These are phyloP conservation scores for Amanita muscaria DNA, from an alignment of 768 basidiomycete species.

Conservation along the genomic window DNA sequence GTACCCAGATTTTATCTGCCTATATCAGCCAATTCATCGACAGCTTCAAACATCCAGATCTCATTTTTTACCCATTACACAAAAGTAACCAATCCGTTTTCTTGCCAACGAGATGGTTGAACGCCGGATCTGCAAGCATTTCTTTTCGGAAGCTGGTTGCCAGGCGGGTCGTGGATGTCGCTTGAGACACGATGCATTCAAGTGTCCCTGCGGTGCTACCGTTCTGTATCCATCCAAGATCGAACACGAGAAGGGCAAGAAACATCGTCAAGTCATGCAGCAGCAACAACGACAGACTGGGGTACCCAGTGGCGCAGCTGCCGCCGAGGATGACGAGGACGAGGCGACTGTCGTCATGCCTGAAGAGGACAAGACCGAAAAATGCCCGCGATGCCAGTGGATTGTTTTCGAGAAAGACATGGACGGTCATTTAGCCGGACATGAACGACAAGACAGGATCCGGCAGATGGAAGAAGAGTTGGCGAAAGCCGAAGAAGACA, in stretches of 20 bases:
- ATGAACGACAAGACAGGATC: slow-evolving; percentile 21
- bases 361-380: slow-evolving; percentile 9
- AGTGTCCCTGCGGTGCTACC: slow-evolving; percentile 27
- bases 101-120: too few species aligned
- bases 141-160: slow-evolving; percentile 20
- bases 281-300: slow-evolving; percentile 2
- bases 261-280: slow-evolving; percentile 16
- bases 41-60: too few species aligned
- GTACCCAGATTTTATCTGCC: too few species aligned
- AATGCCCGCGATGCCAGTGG: slow-evolving; percentile 20
- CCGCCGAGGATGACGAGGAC: too few species aligned
- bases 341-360: background rate
- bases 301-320: too few species aligned
- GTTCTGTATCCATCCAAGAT: slow-evolving; percentile 13
- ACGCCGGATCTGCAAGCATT: background rate
- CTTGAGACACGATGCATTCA: slow-evolving; percentile 27
- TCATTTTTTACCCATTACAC: too few species aligned
- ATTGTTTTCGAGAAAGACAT: slow-evolving; percentile 16
- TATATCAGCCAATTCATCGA: too few species aligned
- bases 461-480: slow-evolving; percentile 25
- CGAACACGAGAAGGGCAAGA: slow-evolving; percentile 22
- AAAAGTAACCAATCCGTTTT: too few species aligned
- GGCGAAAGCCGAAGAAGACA: slow-evolving; percentile 37
- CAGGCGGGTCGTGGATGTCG: slow-evolving; percentile 19
- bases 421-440: slow-evolving; percentile 22